Conservation (phyloP, 2,329 filamentous ascomycete genomes). For the Helicocarpus griseus region DNA sequence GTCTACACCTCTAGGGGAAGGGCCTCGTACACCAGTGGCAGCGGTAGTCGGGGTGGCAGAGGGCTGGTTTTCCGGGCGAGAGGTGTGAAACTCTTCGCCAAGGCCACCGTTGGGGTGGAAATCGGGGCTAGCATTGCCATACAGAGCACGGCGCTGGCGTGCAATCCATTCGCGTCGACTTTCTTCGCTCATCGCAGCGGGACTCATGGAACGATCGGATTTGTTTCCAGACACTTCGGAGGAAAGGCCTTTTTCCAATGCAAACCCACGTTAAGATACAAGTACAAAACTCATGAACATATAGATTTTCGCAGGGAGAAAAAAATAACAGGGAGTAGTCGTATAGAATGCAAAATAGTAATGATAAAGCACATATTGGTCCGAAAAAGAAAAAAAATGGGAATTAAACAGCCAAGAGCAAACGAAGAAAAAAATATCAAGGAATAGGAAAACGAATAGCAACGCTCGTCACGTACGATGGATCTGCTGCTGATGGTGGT, state of each 20-base stretch:
- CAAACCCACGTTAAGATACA: conserved; percentile 32
- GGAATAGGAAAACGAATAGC: conserved; percentile 14
- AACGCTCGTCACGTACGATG: conserved; percentile 60
- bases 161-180: conserved; percentile 93
- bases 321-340: conserved; percentile 29
- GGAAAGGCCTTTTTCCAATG: conserved; percentile 47
- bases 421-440: conserved; percentile 18
- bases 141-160: conserved; percentile 88
- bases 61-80: conserved; percentile 57
- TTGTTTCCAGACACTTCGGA: conserved; percentile 65
- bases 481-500: conserved; percentile 99
- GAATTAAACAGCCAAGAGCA: conserved; percentile 21
- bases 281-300: conserved; percentile 26
- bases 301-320: conserved; percentile 12
- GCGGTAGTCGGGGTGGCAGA: conserved; percentile 47
- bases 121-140: conserved; percentile 60
- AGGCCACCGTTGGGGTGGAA: conserved; percentile 60
- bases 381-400: conserved; percentile 9
- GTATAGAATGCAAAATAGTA: conserved; percentile 10
- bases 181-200: conserved; percentile 82
- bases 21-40: conserved; percentile 55
- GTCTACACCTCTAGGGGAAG: conserved; percentile 74
- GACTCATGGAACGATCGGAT: conserved; percentile 76
- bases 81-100: conserved; percentile 56
- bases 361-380: conserved; percentile 8